A percentile compares a stretch with the other conserved stretches of the same genome.
Evolutionary conservation across 768 basidiomycete species (phyloP).

Genomic region (Lentinus tigrinus): DNA sequence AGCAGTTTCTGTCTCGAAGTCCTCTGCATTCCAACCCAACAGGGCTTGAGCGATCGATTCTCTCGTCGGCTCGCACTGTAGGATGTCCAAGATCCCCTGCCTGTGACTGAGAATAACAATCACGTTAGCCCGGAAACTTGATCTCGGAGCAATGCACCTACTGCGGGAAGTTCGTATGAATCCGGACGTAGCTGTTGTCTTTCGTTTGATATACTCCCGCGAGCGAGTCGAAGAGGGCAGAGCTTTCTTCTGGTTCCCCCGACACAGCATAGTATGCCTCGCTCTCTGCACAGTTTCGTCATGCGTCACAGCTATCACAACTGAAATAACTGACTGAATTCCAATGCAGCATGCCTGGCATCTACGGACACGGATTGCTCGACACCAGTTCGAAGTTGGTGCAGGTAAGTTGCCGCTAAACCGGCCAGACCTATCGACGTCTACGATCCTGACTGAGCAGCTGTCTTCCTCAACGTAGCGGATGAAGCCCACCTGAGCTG

Average conservation of each 20-base stretch:
- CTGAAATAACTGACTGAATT: constrained; percentile 48
- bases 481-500: constrained; percentile 45
- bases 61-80: constrained; percentile 36
- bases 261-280: constrained; percentile 51
- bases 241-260: constrained; percentile 23
- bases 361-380: constrained; percentile 51
- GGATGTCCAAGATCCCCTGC: constrained; percentile 46
- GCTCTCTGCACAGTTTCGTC: constrained; percentile 39
- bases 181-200: constrained; percentile 48
- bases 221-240: constrained; percentile 44
- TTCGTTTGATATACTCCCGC: constrained; percentile 56
- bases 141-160: constrained; percentile 25
- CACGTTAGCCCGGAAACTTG: no score
- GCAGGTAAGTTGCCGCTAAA: constrained; percentile 51
- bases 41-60: constrained; percentile 40
- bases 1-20: constrained; percentile 49
- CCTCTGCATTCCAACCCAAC: constrained; percentile 39
- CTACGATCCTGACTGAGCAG: constrained; percentile 14
- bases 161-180: constrained; percentile 70
- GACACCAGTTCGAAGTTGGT: constrained; percentile 44
- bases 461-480: no score
- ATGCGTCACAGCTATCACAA: no score
- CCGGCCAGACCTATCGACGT: constrained; percentile 50
- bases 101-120: constrained; percentile 49
- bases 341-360: constrained; percentile 54